Evolutionary conservation across 1,284 basidiomycete species (phyloP).

Genomic region (Pulchroboletus neoregius): DNA sequence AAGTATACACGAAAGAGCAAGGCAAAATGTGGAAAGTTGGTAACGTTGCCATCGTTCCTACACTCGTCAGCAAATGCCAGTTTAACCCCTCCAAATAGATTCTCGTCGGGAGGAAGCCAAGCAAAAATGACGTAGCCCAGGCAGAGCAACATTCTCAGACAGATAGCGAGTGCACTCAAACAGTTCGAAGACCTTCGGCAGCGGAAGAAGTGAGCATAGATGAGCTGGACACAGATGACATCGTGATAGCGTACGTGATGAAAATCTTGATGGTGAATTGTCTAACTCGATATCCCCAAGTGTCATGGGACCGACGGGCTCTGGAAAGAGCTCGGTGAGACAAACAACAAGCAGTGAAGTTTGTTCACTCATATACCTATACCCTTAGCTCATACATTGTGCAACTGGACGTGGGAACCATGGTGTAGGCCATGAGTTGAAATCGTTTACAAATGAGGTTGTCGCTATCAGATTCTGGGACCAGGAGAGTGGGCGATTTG

Average conservation of each 20-base stretch:
- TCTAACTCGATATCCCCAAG: slow-evolving; percentile 6
- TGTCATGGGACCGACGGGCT: slow-evolving; percentile 25
- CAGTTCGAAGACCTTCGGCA: neutral
- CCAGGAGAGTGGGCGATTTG: neutral
- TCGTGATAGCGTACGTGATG: slow-evolving; percentile 24
- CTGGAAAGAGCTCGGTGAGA: slow-evolving; percentile 27
- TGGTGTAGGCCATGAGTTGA: slow-evolving; percentile 14
- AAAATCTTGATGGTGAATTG: neutral
- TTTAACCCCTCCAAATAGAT: no score
- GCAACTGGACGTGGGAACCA: slow-evolving; percentile 11
- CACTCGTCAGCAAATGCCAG: no score
- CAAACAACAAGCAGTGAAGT: no score
- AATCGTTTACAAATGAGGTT: slow-evolving; percentile 18
- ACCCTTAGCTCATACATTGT: slow-evolving; percentile 29
- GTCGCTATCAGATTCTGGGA: slow-evolving; percentile 8
- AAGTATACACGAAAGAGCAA: no score
- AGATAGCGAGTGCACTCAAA: neutral
- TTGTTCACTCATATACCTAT: neutral
- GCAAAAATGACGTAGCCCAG: no score
- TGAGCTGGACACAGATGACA: slow-evolving; percentile 8
- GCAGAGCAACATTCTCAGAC: no score
- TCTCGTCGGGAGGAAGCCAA: no score
- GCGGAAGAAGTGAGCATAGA: neutral
- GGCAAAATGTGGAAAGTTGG: no score
- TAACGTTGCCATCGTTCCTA: no score